These are phyloP conservation scores for Neolentinus lepideus DNA, from an alignment of 1,284 basidiomycete genomes.

Conservation along the genomic window DNA sequence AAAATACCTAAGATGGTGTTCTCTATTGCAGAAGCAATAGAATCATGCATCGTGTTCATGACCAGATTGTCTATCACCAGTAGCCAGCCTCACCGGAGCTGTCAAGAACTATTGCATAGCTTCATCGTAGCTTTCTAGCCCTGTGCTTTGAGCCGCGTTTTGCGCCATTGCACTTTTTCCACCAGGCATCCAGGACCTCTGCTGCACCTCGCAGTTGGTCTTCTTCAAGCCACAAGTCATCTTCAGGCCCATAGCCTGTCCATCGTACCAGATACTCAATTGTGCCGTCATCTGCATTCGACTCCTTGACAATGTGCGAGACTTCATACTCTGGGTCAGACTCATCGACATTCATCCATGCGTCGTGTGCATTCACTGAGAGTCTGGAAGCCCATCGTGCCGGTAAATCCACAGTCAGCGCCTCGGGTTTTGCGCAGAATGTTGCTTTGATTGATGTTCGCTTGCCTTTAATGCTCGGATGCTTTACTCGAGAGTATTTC, in stretches of 20 bases:
- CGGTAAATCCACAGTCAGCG: constrained; percentile 21
- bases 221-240: constrained; percentile 35
- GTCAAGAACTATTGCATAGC: too few species aligned
- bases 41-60: too few species aligned
- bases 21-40: too few species aligned
- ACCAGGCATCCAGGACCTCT: too few species aligned
- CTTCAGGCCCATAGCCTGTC: constrained; percentile 36
- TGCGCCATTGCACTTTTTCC: too few species aligned
- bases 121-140: too few species aligned
- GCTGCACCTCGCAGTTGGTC: too few species aligned
- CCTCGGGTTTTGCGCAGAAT: constrained; percentile 9
- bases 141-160: too few species aligned
- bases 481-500: constrained; percentile 30
- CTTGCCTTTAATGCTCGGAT: constrained; percentile 22
- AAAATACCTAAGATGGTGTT: too few species aligned
- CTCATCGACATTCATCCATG: not conserved
- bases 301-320: constrained; percentile 26
- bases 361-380: not conserved
- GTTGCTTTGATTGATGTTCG: constrained; percentile 16
- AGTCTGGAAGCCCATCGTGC: constrained; percentile 18
- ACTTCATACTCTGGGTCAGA: constrained; percentile 19
- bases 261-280: constrained; percentile 36
- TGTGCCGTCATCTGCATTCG: constrained; percentile 5
- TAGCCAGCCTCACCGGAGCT: too few species aligned
- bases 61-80: too few species aligned